Base-by-base conservation (phyloP, 768 basidiomycete genomes). In the Hypholoma fasciculare region DNA sequence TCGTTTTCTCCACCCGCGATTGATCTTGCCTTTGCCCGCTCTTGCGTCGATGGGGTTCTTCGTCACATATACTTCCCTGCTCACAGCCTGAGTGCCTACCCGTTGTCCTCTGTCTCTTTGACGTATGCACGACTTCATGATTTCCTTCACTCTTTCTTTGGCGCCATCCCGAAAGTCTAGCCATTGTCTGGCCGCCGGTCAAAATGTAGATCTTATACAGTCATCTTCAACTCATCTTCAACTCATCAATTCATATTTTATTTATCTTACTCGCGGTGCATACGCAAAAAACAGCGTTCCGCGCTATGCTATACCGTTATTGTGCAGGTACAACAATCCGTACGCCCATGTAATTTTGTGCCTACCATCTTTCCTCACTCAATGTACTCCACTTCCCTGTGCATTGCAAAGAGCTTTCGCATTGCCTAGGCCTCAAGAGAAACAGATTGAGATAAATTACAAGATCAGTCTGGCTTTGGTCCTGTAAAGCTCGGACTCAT, bases 191-290 rank as follows among this genome's bases (percentile, higher is more conserved):
- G 52, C 27, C 26, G 39, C 52, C 14, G 39, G 19, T 57, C 56
- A 50, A 57, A 46, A 61, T 23, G 23, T 64, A 64, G 63, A 64
- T 58, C 56, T 34, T 61, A 48, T 54, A 48, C 47, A 50, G 19
- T 42, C 37, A 46, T 47, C 53, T 20, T 20, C 56, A 54, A 30
- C 44, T 51, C 49, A 52, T 39, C 50, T 38, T 60, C 46, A 51
- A 49, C 23, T 56, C 54, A 16, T 52, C 49, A 34, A 30, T 50
- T 55, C 39, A 16, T 34, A 46, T 54, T 55, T 54, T 54, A 42
- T 17, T 56, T 52, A 48, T 61, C 53, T 51, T 54, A 27, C 37
- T 39, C 54, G 36, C 26, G 36, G 19, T 19, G 42, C 34, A 14
- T 49, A 38, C 51, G 34, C 11, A 30, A 19, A 8, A 16, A 57